phyloP scores from a whole-genome alignment of 2,329 filamentous ascomycete species.

The Atkinsonella texensis region DNA sequence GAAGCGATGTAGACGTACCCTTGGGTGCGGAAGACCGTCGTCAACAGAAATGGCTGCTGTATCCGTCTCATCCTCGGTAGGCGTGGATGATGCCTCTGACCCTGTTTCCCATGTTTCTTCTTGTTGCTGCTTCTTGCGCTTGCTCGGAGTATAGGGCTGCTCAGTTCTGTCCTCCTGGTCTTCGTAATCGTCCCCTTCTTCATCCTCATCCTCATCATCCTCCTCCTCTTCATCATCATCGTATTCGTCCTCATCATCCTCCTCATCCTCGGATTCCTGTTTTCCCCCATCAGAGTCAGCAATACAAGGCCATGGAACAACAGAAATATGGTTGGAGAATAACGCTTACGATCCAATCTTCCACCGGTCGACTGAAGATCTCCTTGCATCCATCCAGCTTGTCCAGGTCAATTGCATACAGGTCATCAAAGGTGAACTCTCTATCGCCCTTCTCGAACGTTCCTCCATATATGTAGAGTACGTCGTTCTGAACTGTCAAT shows the following conservation, averaged over 20 bases:
- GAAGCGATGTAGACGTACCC: slow-evolving; percentile 26
- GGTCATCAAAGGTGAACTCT: slow-evolving; percentile 90
- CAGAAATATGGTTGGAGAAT: background rate
- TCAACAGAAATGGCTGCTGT: slow-evolving; percentile 43
- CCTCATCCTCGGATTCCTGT: slow-evolving; percentile 47
- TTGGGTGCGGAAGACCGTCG: slow-evolving; percentile 63
- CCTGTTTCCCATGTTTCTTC: slow-evolving; percentile 29
- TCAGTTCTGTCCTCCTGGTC: slow-evolving; percentile 30
- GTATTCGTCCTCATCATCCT: slow-evolving; percentile 43
- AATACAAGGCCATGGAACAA: background rate
- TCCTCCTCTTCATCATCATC: slow-evolving; percentile 51
- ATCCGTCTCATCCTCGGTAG: slow-evolving; percentile 32
- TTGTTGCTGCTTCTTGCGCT: slow-evolving; percentile 45
- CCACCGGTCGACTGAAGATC: slow-evolving; percentile 70
- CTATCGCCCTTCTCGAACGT: slow-evolving; percentile 92
- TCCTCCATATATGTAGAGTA: slow-evolving; percentile 87
- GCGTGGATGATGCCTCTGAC: slow-evolving; percentile 21
- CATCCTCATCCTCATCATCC: slow-evolving; percentile 42
- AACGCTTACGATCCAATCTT: slow-evolving; percentile 63
- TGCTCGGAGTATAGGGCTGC: slow-evolving; percentile 37
- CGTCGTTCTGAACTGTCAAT: slow-evolving; percentile 81
- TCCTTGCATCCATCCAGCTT: slow-evolving; percentile 92
- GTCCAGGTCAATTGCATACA: slow-evolving; percentile 87
- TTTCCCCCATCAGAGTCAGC: background rate
- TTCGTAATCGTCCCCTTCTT: slow-evolving; percentile 37